Percentiles rank a stretch among this genome's conserved stretches.
phyloP scores from a whole-genome alignment of 148 eudicot species.

The Pouteria glomerata region DNA sequence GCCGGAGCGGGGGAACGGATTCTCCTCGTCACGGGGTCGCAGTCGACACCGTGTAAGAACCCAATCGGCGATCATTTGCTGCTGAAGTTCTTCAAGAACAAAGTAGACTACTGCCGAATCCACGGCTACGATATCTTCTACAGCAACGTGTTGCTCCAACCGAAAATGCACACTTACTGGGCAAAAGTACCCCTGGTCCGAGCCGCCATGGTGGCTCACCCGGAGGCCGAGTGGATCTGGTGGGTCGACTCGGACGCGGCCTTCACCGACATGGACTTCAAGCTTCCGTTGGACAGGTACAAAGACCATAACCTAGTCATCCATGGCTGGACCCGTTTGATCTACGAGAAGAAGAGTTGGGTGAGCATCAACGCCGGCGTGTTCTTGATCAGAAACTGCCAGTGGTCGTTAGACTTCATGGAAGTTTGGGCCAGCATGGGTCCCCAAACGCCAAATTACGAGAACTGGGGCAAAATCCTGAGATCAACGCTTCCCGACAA shows the following conservation, averaged over 20 bases:
- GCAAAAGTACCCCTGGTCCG: slow-evolving; percentile 70
- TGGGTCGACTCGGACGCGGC: slow-evolving; percentile 98
- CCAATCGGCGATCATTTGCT: slow-evolving; percentile 69
- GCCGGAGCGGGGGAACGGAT: slow-evolving; percentile 33
- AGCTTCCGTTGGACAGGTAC: slow-evolving; percentile 58
- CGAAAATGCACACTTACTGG: slow-evolving; percentile 62
- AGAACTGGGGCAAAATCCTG: slow-evolving; percentile 59
- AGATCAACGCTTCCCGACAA: slow-evolving; percentile 50
- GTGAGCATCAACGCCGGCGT: slow-evolving; percentile 83
- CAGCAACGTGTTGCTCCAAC: slow-evolving; percentile 66
- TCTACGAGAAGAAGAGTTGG: slow-evolving; percentile 67
- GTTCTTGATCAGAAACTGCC: slow-evolving; percentile 75
- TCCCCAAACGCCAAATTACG: slow-evolving; percentile 54
- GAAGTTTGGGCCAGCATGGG: slow-evolving; percentile 76
- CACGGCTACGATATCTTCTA: slow-evolving; percentile 80
- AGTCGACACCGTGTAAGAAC: slow-evolving; percentile 64
- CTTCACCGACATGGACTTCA: slow-evolving; percentile 86
- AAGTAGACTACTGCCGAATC: slow-evolving; percentile 85
- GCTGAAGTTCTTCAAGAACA: slow-evolving; percentile 69
- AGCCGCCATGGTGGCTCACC: slow-evolving; percentile 95
- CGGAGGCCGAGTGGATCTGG: slow-evolving; percentile 96
- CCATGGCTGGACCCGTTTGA: slow-evolving; percentile 59
- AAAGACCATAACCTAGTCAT: slow-evolving; percentile 52
- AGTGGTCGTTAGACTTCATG: slow-evolving; percentile 83
- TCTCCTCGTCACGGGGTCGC: slow-evolving; percentile 70